Conservation (phyloP, 768 basidiomycete genomes). For the Mrakia blollopis region DNA sequence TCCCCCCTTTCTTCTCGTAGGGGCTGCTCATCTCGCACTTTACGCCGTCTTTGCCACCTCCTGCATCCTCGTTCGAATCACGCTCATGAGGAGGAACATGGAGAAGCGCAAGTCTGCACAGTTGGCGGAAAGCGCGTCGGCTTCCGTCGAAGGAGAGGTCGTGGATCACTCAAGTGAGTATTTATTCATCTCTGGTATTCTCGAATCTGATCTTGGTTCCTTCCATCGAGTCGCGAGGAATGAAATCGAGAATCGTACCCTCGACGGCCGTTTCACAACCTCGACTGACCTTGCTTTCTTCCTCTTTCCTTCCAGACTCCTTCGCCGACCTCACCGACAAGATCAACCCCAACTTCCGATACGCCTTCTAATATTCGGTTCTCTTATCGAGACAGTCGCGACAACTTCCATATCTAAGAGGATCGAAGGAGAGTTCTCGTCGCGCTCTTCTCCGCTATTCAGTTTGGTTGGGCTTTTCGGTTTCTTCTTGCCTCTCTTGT, state of each 20-base stretch:
- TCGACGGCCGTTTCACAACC: too few relatives aligned
- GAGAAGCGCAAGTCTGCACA: slow-evolving; percentile 41
- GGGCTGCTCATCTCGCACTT: slow-evolving; percentile 43
- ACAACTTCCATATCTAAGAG: too few relatives aligned
- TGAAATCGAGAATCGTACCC: background rate
- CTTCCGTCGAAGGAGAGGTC: background rate
- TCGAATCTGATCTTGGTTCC: too few relatives aligned
- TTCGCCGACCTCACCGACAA: slow-evolving; percentile 55
- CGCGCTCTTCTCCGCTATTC: too few relatives aligned
- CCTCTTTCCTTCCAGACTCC: slow-evolving; percentile 44
- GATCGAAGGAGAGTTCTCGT: too few relatives aligned
- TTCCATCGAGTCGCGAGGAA: too few relatives aligned
- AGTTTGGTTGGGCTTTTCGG: too few relatives aligned
- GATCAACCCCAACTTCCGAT: slow-evolving; percentile 49
- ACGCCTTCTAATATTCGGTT: background rate
- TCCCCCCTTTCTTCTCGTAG: slow-evolving; percentile 37
- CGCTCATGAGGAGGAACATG: slow-evolving; percentile 48
- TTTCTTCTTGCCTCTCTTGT: too few relatives aligned
- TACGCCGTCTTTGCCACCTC: slow-evolving; percentile 50
- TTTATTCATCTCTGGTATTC: background rate
- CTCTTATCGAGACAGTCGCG: too few relatives aligned
- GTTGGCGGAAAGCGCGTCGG: slow-evolving; percentile 33
- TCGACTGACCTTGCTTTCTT: slow-evolving; percentile 34
- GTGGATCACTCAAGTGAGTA: background rate
- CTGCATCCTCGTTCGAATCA: slow-evolving; percentile 47